Percentiles rank a stretch among this genome's conserved stretches.
Conservation (phyloP, 139 green algal genomes). For the Chlorella sorokiniana region DNA sequence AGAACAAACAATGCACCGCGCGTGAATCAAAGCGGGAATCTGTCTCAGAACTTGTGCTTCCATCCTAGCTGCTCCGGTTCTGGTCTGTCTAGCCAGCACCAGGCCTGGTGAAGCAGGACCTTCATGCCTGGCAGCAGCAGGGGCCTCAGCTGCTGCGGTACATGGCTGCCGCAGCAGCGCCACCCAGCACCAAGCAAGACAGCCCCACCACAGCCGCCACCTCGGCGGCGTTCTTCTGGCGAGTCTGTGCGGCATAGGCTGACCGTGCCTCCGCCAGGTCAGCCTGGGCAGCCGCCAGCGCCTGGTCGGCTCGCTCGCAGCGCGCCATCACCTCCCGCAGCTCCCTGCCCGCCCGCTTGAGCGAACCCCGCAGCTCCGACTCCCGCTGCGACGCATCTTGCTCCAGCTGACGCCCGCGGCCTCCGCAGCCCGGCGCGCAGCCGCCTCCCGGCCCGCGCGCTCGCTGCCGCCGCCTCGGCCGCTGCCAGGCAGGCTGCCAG, state of each 20-base stretch:
- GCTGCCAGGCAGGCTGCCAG: slow-evolving; percentile 14
- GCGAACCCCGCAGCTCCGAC: not conserved
- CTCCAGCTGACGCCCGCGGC: not conserved
- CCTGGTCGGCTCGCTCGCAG: not conserved
- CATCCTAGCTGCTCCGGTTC: too few species aligned
- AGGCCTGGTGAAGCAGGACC: too few species aligned
- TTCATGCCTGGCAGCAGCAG: too few species aligned
- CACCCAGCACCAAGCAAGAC: slow-evolving; percentile 3
- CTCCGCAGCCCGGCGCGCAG: not conserved
- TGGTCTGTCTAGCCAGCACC: too few species aligned
- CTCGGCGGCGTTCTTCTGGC: not conserved
- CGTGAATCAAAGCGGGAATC: too few species aligned
- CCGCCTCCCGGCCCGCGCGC: not conserved
- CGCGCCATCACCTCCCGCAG: not conserved
- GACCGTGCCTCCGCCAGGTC: slow-evolving; percentile 24
- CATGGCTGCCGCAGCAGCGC: not conserved
- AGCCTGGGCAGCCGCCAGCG: not conserved
- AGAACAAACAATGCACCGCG: too few species aligned
- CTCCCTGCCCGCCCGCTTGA: slow-evolving; percentile 5
- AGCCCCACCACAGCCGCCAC: not conserved
- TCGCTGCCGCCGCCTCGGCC: not conserved
- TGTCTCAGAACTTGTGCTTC: too few species aligned
- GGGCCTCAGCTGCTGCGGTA: not conserved
- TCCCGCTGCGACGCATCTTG: slow-evolving; percentile 8
- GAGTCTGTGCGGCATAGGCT: not conserved